Conservation (phyloP, 495 filamentous ascomycete genomes). For the Penicillium herquei region DNA sequence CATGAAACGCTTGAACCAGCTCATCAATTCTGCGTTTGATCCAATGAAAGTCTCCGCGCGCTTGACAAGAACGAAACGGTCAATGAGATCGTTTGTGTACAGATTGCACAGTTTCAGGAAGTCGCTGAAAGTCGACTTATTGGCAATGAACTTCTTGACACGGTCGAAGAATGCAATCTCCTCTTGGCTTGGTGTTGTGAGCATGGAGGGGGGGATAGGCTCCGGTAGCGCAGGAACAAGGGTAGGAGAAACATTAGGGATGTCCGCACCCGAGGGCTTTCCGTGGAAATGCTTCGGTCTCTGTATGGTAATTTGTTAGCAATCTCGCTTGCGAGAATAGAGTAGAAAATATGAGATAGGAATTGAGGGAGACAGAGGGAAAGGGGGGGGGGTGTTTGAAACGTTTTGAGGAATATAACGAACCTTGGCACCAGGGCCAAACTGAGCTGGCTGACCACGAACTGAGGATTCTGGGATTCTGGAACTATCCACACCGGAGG, state of each 20-base stretch:
- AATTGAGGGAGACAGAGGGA: not conserved
- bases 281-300: constrained; percentile 61
- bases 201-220: constrained; percentile 69
- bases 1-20: constrained; percentile 80
- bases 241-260: constrained; percentile 75
- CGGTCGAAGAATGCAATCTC: constrained; percentile 93
- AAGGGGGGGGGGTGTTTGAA: not conserved
- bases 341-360: not conserved
- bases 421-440: constrained; percentile 54
- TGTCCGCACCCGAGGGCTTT: constrained; percentile 63
- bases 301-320: constrained; percentile 34
- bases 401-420: constrained; percentile 5
- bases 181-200: constrained; percentile 61
- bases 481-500: constrained; percentile 32
- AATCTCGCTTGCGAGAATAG: not conserved
- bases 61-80: constrained; percentile 72
- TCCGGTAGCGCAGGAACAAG: constrained; percentile 84
- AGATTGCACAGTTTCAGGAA: constrained; percentile 95
- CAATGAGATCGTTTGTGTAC: constrained; percentile 86
- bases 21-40: constrained; percentile 79
- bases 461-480: constrained; percentile 37
- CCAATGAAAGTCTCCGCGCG: constrained; percentile 85
- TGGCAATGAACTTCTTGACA: constrained; percentile 92
- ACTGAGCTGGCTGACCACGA: constrained; percentile 32
- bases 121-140: constrained; percentile 87